phyloP scores from a whole-genome alignment of 495 filamentous ascomycete genomes.

The Xylaria flabelliformis region DNA sequence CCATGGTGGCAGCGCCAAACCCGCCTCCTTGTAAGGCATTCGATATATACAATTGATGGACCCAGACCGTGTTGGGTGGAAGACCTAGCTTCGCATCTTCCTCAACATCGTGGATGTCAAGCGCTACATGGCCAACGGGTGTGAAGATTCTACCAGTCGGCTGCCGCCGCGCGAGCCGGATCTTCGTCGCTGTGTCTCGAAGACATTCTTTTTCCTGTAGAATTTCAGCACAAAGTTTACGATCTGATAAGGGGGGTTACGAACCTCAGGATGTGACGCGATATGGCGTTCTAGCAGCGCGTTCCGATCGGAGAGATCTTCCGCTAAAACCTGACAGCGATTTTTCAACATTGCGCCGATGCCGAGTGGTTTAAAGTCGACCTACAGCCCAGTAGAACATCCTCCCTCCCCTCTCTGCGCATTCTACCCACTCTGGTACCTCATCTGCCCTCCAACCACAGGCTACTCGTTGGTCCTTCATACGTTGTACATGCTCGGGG shows the following conservation, averaged over 20 bases:
- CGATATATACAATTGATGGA: conserved; percentile 49
- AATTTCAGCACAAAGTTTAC: conserved; percentile 22
- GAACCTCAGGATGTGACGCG: conserved; percentile 36
- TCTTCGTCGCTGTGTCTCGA: conserved; percentile 39
- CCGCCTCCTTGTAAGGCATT: conserved; percentile 43
- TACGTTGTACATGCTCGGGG: conserved; percentile 41
- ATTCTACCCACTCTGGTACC: conserved; percentile 39
- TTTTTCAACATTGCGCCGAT: conserved; percentile 22
- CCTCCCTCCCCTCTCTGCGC: conserved; percentile 38
- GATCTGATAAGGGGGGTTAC: conserved; percentile 4
- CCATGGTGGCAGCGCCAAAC: conserved; percentile 49
- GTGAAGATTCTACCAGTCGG: conserved; percentile 40
- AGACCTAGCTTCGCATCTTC: conserved; percentile 36
- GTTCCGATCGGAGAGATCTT: conserved; percentile 36
- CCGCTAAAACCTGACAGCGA: conserved; percentile 33
- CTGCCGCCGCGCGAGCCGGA: conserved; percentile 39
- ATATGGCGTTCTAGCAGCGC: conserved; percentile 35
- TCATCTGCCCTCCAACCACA: conserved; percentile 48
- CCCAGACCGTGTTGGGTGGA: conserved; percentile 41
- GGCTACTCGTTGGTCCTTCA: conserved; percentile 48
- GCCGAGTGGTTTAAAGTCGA: conserved; percentile 11
- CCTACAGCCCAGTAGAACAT: conserved; percentile 44
- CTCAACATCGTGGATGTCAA: conserved; percentile 41
- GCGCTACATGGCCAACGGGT: conserved; percentile 51
- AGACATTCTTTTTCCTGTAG: conserved; percentile 38